A percentile compares a stretch with the other conserved stretches of the same genome.
phyloP scores from a whole-genome alignment of 1,284 basidiomycete genomes.

The Abortiporus biennis region DNA sequence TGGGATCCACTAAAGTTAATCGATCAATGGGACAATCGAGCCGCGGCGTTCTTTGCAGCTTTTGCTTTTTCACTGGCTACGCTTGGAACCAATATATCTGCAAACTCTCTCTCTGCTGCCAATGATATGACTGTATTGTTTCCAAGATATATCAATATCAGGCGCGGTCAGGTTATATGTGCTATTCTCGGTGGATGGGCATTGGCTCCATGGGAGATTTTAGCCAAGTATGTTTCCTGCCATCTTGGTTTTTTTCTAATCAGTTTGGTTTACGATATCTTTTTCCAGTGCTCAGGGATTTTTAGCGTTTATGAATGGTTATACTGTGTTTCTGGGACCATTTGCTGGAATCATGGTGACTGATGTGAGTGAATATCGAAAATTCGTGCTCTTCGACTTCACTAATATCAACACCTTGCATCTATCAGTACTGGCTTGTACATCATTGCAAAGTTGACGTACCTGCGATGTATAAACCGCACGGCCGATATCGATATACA shows the following conservation, averaged over 20 bases:
- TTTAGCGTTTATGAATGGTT: constrained; percentile 59
- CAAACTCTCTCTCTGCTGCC: constrained; percentile 70
- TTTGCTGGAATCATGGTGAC: constrained; percentile 69
- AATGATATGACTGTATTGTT: constrained; percentile 71
- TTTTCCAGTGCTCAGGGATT: constrained; percentile 39
- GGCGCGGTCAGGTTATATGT: constrained; percentile 68
- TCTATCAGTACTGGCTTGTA: constrained; percentile 61
- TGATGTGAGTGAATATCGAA: constrained; percentile 58
- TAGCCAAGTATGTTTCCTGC: constrained; percentile 30
- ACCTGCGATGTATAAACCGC: constrained; percentile 64
- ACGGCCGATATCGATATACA: constrained; percentile 58
- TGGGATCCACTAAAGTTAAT: constrained; percentile 50
- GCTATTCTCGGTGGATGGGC: constrained; percentile 67
- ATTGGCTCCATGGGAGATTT: constrained; percentile 48
- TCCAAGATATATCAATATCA: constrained; percentile 70
- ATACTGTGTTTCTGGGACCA: constrained; percentile 68
- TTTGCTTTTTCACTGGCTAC: constrained; percentile 65
- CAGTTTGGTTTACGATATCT: neutral
- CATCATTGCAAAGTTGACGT: constrained; percentile 61
- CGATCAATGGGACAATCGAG: constrained; percentile 68
- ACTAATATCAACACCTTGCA: too few species aligned
- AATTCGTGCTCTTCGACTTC: constrained; percentile 1
- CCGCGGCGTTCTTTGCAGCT: constrained; percentile 73
- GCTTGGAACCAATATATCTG: constrained; percentile 71
- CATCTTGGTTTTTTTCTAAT: neutral